A percentile compares a stretch with the other conserved stretches of the same genome.
Evolutionary conservation across 2,329 filamentous ascomycete genomes (phyloP).

Genomic region (Macrophomina tecta): DNA sequence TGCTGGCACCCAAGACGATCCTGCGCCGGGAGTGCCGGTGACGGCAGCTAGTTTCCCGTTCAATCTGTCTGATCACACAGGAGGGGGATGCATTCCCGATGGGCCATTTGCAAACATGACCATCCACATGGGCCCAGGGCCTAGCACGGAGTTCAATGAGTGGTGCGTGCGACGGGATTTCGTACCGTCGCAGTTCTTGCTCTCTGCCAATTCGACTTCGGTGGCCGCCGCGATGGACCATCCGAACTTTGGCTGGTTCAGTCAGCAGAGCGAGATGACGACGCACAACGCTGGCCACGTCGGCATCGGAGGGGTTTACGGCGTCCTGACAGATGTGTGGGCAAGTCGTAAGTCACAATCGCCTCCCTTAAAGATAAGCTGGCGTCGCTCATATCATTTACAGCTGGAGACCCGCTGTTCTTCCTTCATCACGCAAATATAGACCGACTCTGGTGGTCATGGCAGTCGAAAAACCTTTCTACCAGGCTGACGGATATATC

Average conservation of each 20-base stretch:
- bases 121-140: conserved; percentile 49
- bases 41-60: not conserved
- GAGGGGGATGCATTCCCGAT: conserved; percentile 61
- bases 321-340: conserved; percentile 5
- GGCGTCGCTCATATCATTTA: no score
- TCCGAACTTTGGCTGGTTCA: no score
- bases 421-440: conserved; percentile 55
- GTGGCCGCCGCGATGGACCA: no score
- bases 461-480: conserved; percentile 54
- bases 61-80: conserved; percentile 33
- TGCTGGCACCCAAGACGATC: not conserved
- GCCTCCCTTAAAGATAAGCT: no score
- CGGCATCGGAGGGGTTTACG: conserved; percentile 40
- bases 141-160: no score
- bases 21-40: not conserved
- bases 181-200: not conserved
- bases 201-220: conserved; percentile 9
- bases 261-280: no score
- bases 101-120: conserved; percentile 58
- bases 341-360: not conserved
- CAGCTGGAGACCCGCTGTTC: not conserved
- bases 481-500: conserved; percentile 37
- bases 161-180: no score
- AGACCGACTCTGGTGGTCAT: conserved; percentile 57
- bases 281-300: conserved; percentile 55